Conservation (phyloP, 192 early-diverging fungal genomes). For the Polychytrium aggregatum region DNA sequence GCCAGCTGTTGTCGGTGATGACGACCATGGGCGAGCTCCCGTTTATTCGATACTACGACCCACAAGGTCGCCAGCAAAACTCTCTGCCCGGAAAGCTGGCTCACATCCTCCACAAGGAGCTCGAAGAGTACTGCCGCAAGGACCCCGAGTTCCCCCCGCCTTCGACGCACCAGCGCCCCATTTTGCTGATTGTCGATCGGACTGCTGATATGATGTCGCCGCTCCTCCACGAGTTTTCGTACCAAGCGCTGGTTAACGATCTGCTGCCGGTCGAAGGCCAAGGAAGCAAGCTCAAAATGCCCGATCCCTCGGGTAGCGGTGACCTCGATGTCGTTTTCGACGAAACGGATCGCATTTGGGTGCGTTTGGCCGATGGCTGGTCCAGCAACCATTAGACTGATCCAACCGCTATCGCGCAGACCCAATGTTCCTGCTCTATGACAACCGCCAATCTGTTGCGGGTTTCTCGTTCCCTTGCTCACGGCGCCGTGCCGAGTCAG, state of each 20-base stretch:
- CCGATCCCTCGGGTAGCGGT: no score
- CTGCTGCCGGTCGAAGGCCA: slow-evolving; percentile 46
- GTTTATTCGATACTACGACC: slow-evolving; percentile 80
- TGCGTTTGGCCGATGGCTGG: no score
- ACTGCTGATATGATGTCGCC: slow-evolving; percentile 83
- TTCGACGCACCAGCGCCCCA: slow-evolving; percentile 40
- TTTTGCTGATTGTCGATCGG: slow-evolving; percentile 84
- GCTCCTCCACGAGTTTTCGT: slow-evolving; percentile 96
- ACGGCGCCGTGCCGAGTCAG: no score
- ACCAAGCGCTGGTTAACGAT: slow-evolving; percentile 97
- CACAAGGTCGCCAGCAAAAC: slow-evolving; percentile 56
- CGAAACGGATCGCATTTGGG: no score
- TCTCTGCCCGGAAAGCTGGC: slow-evolving; percentile 66
- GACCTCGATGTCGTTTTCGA: slow-evolving; percentile 1
- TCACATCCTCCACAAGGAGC: slow-evolving; percentile 66
- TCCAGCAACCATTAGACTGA: no score
- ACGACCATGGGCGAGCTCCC: slow-evolving; percentile 84
- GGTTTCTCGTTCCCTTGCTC: no score
- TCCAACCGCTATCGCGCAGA: no score
- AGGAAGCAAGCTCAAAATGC: no score
- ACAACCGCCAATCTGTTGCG: no score
- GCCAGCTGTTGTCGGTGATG: slow-evolving; percentile 73
- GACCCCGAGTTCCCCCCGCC: slow-evolving; percentile 45
- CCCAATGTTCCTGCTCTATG: no score
- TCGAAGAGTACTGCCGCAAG: slow-evolving; percentile 64